Base-by-base conservation (phyloP, 225 moss, liverwort and hornwort genomes). In the Ulota crispa region DNA sequence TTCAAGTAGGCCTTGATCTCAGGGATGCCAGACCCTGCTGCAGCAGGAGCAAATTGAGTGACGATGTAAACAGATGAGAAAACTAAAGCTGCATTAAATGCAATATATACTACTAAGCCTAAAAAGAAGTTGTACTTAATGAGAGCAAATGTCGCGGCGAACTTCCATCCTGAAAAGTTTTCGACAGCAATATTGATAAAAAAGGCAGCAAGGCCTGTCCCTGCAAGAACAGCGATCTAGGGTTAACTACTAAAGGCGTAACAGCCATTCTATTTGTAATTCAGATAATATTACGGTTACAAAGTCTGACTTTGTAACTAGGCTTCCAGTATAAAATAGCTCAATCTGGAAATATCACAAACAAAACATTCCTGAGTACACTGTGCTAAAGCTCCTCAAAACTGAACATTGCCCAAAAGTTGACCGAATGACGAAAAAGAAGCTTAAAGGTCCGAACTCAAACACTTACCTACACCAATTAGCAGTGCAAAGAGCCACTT, bases 131-230 rank as follows among this genome's bases (percentile, higher is more conserved):
- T 94, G 76, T 93, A 83, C 77, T 89, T 94, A 92, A 96, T 96
- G 63, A 99, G 81, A 37, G 88, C 89, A 92, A 99, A 99, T 8
- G 99, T 96, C 66, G 96, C 99, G 62, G 93, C 93, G 88, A 99
- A 99, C 83, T 99, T 99, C 99, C 99, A 99, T 53, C 99, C 99
- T 79, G 99, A 93, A 85, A 99, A 99, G 80, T 99, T 99, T 80
- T 99, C 99, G 70, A 99, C 99, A 20, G 92, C 93, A 86, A 99
- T 93, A 81, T 99, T 99, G 92, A 99, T 99, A 67, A 99, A 94
- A 87, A 99, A 99, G 24, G 99, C 99, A 45, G 99, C 96, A 80
- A 96, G 94, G 57, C 99, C 99, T 81, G 99, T 99, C 81, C 87
- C 97, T 98, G 94, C 90, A 88, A 86, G 23, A 36, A 64, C 23